Evolutionary conservation across 148 eudicot species (phyloP).

Genomic region (Rhododendron molle): DNA sequence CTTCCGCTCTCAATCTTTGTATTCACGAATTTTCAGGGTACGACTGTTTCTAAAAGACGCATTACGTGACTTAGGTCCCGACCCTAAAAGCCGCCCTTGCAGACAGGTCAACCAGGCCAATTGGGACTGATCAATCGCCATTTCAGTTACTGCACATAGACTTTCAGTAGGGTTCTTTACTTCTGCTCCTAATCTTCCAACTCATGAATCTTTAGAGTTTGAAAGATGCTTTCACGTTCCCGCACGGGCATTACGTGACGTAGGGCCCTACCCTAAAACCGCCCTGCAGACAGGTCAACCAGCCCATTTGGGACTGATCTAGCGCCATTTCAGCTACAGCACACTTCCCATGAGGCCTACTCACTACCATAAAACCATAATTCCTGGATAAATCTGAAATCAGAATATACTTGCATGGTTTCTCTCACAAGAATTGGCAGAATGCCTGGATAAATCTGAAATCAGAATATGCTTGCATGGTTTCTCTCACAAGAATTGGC

Average conservation of each 20-base stretch:
- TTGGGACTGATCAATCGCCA: neutral
- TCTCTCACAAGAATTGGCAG: neutral
- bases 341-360: neutral
- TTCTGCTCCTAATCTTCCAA: too few species aligned
- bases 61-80: neutral
- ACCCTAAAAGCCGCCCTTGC: neutral
- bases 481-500: neutral
- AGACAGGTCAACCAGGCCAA: neutral
- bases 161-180: neutral
- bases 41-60: too few species aligned
- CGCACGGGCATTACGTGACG: neutral
- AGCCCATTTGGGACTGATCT: neutral
- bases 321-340: neutral
- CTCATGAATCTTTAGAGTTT: neutral
- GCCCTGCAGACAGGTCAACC: neutral
- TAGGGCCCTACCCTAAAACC: neutral
- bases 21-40: too few species aligned
- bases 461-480: neutral
- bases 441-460: too few species aligned
- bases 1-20: too few species aligned
- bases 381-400: neutral
- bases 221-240: neutral
- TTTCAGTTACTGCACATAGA: neutral
- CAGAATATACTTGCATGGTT: neutral
- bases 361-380: neutral